Evolutionary conservation across 1,284 basidiomycete genomes (phyloP).

Genomic region (Chalciporus sp.): DNA sequence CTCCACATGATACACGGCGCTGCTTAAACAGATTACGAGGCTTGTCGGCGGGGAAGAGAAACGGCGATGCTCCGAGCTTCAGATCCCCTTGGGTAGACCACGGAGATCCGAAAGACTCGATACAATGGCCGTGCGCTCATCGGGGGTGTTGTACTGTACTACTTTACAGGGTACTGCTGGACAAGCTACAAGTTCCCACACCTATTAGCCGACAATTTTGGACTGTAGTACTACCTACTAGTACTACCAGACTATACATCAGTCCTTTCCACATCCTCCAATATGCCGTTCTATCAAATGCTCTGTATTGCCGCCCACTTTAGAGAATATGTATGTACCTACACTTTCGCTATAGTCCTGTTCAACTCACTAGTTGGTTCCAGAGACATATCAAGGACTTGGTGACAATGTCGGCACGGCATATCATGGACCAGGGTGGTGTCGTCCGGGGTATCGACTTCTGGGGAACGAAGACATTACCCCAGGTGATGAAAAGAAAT

Average conservation of each 20-base stretch:
- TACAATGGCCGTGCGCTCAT: no score
- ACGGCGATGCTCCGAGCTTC: background rate
- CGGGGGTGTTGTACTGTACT: no score
- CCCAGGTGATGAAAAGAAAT: conserved; percentile 77
- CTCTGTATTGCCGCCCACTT: conserved; percentile 78
- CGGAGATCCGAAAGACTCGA: background rate
- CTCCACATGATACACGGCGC: background rate
- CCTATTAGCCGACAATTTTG: no score
- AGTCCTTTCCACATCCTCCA: background rate
- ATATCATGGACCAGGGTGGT: conserved; percentile 78
- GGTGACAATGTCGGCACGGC: conserved; percentile 71
- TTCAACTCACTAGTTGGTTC: conserved; percentile 3
- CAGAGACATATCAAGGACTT: conserved; percentile 79
- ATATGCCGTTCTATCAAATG: conserved; percentile 83
- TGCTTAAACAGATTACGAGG: background rate
- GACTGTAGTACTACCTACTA: no score
- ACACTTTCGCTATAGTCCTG: background rate
- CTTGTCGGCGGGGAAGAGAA: background rate
- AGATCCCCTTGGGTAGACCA: background rate
- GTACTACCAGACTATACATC: no score
- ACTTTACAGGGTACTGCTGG: no score
- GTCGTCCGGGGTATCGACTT: conserved; percentile 79
- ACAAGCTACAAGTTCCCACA: no score
- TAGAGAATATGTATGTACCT: conserved; percentile 61
- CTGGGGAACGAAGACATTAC: conserved; percentile 74